These are phyloP conservation scores for Dipteronia dyeriana DNA, from an alignment of 345 rosid species.

Conservation along the genomic window DNA sequence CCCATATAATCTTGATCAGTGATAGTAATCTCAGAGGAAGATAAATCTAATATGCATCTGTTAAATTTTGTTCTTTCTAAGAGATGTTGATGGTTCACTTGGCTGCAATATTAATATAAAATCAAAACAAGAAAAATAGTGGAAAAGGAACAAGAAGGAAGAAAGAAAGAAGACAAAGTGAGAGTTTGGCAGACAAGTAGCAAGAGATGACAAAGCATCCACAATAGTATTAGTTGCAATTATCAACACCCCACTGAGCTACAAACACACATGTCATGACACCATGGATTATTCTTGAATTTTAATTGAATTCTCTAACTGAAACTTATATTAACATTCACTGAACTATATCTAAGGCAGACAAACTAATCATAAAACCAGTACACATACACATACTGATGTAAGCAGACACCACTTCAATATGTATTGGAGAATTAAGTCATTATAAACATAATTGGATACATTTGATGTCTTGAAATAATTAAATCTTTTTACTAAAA, in stretches of 20 bases:
- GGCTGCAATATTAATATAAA: background rate
- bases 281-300: background rate
- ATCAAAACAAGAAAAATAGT: too few relatives aligned
- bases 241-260: conserved; percentile 15
- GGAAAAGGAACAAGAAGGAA: too few relatives aligned
- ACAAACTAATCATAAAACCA: background rate
- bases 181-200: conserved; percentile 15
- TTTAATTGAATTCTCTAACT: background rate
- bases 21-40: too few relatives aligned
- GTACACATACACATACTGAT: background rate
- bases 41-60: too few relatives aligned
- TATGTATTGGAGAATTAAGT: too few relatives aligned
- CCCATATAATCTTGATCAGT: too few relatives aligned
- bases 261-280: conserved; percentile 9
- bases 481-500: too few relatives aligned
- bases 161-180: background rate
- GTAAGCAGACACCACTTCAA: background rate
- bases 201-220: conserved; percentile 29
- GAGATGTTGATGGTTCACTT: background rate
- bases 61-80: too few relatives aligned
- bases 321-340: background rate
- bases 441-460: background rate
- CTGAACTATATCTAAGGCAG: background rate
- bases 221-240: conserved; percentile 15
- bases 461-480: background rate